Conservation (phyloP, 257 asterid genomes). For the Craterostigma plantagineum region DNA sequence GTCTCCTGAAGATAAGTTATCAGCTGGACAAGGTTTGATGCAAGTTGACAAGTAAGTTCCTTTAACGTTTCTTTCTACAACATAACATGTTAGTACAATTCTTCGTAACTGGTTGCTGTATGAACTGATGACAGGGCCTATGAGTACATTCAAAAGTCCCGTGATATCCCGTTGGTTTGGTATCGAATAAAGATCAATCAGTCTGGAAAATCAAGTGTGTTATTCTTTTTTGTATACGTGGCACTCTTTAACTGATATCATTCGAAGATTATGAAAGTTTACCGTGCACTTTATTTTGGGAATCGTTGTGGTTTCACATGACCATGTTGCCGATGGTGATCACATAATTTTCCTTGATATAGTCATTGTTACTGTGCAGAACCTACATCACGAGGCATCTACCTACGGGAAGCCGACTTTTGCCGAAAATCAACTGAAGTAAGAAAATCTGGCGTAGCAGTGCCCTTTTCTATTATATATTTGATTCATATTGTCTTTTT, state of each 20-base stretch:
- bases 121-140: conserved; percentile 58
- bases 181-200: conserved; percentile 67
- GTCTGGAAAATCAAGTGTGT: conserved; percentile 62
- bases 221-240: conserved; percentile 10
- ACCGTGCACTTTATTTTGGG: not conserved
- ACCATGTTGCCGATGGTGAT: not conserved
- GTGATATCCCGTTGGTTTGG: conserved; percentile 46
- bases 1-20: conserved; percentile 71
- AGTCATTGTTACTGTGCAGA: conserved; percentile 22
- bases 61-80: conserved; percentile 11
- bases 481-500: too few species aligned
- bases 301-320: not conserved
- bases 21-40: conserved; percentile 95
- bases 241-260: not conserved
- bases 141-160: conserved; percentile 60
- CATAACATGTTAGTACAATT: conserved; percentile 8
- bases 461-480: not conserved
- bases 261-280: not conserved
- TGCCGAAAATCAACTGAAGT: conserved; percentile 78
- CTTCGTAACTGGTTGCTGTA: conserved; percentile 11
- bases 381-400: conserved; percentile 76
- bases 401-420: conserved; percentile 66
- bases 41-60: conserved; percentile 75
- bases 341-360: not conserved
- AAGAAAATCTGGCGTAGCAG: conserved; percentile 10